These are phyloP conservation scores for Scedosporium aurantiacum DNA, from an alignment of 2,329 filamentous ascomycete species.

Conservation along the genomic window DNA sequence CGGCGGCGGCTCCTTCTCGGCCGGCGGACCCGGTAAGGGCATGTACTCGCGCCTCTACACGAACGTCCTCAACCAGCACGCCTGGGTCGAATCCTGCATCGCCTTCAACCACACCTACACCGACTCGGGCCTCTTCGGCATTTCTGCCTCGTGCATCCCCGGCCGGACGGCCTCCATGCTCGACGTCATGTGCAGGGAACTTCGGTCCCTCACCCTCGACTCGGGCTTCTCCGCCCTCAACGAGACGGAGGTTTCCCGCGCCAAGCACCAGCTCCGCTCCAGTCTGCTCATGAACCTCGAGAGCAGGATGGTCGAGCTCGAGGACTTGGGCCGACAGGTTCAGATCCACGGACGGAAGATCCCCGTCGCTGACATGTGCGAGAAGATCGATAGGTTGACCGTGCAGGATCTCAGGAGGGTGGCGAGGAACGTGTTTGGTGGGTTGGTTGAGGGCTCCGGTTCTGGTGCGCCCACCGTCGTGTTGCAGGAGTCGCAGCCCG, in stretches of 20 bases:
- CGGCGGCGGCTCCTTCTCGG: slow-evolving; percentile 91
- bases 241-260: slow-evolving; percentile 70
- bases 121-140: slow-evolving; percentile 90
- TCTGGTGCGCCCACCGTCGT: slow-evolving; percentile 90
- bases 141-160: slow-evolving; percentile 76
- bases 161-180: slow-evolving; percentile 72
- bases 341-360: slow-evolving; percentile 94
- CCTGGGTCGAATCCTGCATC: slow-evolving; percentile 92
- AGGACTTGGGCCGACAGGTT: slow-evolving; percentile 88
- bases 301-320: slow-evolving; percentile 91
- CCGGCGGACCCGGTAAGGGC: slow-evolving; percentile 92
- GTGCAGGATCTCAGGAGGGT: slow-evolving; percentile 73
- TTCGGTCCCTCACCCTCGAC: slow-evolving; percentile 66
- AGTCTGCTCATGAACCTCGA: slow-evolving; percentile 95
- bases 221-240: slow-evolving; percentile 63
- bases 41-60: slow-evolving; percentile 99
- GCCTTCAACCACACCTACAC: slow-evolving; percentile 98
- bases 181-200: slow-evolving; percentile 87
- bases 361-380: slow-evolving; percentile 86
- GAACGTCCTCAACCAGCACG: slow-evolving; percentile 93
- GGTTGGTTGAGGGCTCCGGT: slow-evolving; percentile 61
- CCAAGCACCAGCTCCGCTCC: slow-evolving; percentile 92
- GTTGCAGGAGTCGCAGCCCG: slow-evolving; percentile 76
- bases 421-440: slow-evolving; percentile 66
- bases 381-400: slow-evolving; percentile 70